Evolutionary conservation across 441 rosid species (phyloP).

Genomic region (Kokia cookei): DNA sequence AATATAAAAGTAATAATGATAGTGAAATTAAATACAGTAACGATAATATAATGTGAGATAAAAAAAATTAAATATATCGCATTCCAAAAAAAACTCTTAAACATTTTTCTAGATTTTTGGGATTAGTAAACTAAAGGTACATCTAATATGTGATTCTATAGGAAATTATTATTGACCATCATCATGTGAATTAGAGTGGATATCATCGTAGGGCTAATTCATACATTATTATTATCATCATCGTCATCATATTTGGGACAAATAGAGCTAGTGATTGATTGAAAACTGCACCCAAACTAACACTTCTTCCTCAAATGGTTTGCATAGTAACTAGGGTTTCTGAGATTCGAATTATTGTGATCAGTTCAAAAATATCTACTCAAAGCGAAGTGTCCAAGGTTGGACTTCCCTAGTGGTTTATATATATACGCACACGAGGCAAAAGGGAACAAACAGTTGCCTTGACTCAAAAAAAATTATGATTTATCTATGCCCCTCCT

Average conservation of each 20-base stretch:
- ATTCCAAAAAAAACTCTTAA: no score
- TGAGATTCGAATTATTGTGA: background rate
- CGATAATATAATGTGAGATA: no score
- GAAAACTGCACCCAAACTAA: slow-evolving; percentile 6
- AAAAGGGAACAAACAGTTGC: no score
- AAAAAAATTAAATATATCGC: no score
- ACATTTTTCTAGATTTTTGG: background rate
- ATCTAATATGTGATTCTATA: slow-evolving; percentile 15
- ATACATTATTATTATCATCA: slow-evolving; percentile 1
- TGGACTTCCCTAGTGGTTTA: background rate
- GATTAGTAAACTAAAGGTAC: background rate
- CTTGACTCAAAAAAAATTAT: no score
- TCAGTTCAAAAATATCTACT: background rate
- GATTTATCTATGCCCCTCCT: no score
- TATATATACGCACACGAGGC: no score
- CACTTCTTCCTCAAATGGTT: background rate
- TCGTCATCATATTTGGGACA: background rate
- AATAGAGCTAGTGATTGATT: slow-evolving; percentile 10
- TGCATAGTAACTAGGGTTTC: background rate
- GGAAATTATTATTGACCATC: slow-evolving; percentile 36
- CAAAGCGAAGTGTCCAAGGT: background rate
- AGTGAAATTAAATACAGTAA: no score
- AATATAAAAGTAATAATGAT: no score
- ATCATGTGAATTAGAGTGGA: slow-evolving; percentile 32
- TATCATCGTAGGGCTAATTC: slow-evolving; percentile 13